phyloP scores from a whole-genome alignment of 768 basidiomycete species.

The Boletales sp. region DNA sequence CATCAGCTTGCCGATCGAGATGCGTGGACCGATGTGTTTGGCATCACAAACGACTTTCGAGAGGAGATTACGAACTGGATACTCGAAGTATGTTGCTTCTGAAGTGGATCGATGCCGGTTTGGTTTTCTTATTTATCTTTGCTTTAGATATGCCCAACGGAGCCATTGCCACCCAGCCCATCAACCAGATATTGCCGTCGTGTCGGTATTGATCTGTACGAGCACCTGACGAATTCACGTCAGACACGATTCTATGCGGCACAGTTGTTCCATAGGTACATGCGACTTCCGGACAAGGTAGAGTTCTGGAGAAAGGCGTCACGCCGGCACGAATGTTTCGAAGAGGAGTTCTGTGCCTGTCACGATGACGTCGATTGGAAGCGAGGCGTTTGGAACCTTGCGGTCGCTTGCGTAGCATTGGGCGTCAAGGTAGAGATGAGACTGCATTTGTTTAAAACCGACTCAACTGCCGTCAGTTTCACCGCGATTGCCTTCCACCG shows the following conservation, averaged over 20 bases:
- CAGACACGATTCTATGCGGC: slow-evolving; percentile 67
- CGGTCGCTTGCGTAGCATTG: slow-evolving; percentile 54
- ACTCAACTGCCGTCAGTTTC: slow-evolving; percentile 39
- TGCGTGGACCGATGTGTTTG: slow-evolving; percentile 18
- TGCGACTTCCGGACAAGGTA: slow-evolving; percentile 34
- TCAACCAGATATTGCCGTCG: not conserved
- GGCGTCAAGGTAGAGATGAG: slow-evolving; percentile 51
- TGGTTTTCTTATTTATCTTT: not conserved
- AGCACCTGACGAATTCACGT: slow-evolving; percentile 51
- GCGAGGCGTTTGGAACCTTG: slow-evolving; percentile 54
- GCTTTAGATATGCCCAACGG: slow-evolving; percentile 8
- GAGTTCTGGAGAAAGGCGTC: slow-evolving; percentile 8
- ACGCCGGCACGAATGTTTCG: not conserved
- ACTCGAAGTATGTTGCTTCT: slow-evolving; percentile 34
- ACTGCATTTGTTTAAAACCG: not conserved
- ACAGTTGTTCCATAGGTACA: slow-evolving; percentile 57
- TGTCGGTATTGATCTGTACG: slow-evolving; percentile 32
- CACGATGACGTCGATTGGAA: slow-evolving; percentile 7
- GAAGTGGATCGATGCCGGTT: not conserved
- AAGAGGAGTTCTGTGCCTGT: not conserved
- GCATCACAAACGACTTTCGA: slow-evolving; percentile 35
- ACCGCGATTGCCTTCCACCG: slow-evolving; percentile 60
- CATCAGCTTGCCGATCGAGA: not conserved
- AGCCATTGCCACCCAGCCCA: not conserved
- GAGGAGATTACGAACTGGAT: slow-evolving; percentile 42